Evolutionary conservation across 2,329 filamentous ascomycete genomes (phyloP), one percentile per base, ranked within the genome.

Genomic region (Pseudomassariella vexata): DNA sequence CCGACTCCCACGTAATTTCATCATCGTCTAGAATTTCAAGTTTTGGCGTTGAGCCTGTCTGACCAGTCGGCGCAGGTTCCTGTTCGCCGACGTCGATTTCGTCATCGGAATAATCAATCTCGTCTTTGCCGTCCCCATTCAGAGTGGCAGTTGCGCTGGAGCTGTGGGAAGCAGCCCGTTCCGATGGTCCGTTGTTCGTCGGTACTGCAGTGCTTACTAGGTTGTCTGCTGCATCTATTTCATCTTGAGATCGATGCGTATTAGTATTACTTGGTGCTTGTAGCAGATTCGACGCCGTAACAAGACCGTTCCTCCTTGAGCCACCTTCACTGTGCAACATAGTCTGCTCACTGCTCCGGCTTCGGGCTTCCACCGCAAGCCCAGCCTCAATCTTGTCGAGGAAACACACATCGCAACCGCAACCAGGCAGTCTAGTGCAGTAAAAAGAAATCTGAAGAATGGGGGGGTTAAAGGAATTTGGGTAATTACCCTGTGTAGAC

Each of bases 81-180:
- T 37, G 21, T 35, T 34, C 11, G 35, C 40, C 12, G 42, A 17
- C 39, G 9, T 52, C 45, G 27, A 53, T 53, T 33, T 59, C 61
- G 18, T 56, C 49, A 24, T 57, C 53, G 3, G 51, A 50, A 32
- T 60, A 56, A 36, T 59, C 53, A 27, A 58, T 59, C 30, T 55
- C 50, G 30, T 53, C 50, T 21, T 53, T 44, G 17, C 55, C 53
- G 15, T 54, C 53, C 14, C 48, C 45, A 19, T 49, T 49, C 5
- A 58, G 41, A 25, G 52, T 56, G 11, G 46, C 52, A 7, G 55
- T 56, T 10, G 53, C 55, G 34, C 57, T 58, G 18, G 52, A 57
- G 29, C 48, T 49, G 8, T 56, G 49, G 9, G 57, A 60, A 14
- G 47, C 52, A 34, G 48, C 50, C n/a, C 41, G 51, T 23, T 54